Conservation (phyloP, 352 stramenopile genomes). For the Globisporangium echinulatum region DNA sequence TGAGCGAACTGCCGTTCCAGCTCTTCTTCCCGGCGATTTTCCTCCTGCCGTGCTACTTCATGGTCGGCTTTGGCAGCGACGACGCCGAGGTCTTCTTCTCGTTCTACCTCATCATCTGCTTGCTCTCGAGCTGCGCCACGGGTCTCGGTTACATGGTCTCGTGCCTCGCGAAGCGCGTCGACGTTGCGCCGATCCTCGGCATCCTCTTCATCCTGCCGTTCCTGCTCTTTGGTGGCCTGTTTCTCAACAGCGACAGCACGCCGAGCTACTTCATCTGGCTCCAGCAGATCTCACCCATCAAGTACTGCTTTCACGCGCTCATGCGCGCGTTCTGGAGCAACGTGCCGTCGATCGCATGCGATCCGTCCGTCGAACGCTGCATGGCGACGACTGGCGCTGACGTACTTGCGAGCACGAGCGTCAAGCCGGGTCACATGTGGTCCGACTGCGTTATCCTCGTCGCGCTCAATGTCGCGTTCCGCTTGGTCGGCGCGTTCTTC, state of each 20-base stretch:
- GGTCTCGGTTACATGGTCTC: slow-evolving; percentile 29
- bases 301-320: slow-evolving; percentile 28
- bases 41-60: slow-evolving; percentile 29
- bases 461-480: slow-evolving; percentile 26
- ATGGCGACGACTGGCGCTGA: slow-evolving; percentile 17
- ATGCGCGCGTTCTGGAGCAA: slow-evolving; percentile 28
- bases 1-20: slow-evolving; percentile 29
- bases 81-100: slow-evolving; percentile 28
- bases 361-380: slow-evolving; percentile 10
- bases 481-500: slow-evolving; percentile 22
- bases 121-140: slow-evolving; percentile 18
- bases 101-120: slow-evolving; percentile 22
- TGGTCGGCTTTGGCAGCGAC: slow-evolving; percentile 26
- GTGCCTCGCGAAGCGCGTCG: slow-evolving; percentile 19
- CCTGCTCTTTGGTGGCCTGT: slow-evolving; percentile 29
- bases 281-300: slow-evolving; percentile 30
- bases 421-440: slow-evolving; percentile 15
- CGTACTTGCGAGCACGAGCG: slow-evolving; percentile 22
- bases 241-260: slow-evolving; percentile 25
- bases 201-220: slow-evolving; percentile 28
- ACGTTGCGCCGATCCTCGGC: slow-evolving; percentile 24
- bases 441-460: slow-evolving; percentile 20
- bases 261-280: slow-evolving; percentile 31
- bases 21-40: slow-evolving; percentile 27
- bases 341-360: slow-evolving; percentile 21